Percentiles rank a stretch among this genome's conserved stretches.
These are phyloP conservation scores for Chlamydomonas sphaeroides DNA, from an alignment of 139 green algal genomes.

Conservation along the genomic window DNA sequence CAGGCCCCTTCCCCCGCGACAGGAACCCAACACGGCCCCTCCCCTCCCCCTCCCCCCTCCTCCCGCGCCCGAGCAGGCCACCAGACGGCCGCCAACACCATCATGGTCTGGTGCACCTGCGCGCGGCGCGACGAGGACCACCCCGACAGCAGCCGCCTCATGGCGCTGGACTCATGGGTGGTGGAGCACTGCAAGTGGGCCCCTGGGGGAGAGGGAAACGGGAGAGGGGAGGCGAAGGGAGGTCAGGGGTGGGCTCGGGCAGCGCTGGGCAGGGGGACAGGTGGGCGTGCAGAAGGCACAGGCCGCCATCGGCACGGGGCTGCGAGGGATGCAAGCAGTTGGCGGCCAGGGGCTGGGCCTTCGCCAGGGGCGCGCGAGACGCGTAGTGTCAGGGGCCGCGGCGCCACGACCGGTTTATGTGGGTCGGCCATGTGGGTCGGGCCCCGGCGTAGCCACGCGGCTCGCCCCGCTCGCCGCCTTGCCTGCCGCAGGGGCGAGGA, in stretches of 20 bases:
- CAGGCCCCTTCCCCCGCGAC: too few species aligned
- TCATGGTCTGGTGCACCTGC: slow-evolving; percentile 36
- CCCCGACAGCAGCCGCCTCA: not conserved
- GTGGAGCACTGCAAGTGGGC: slow-evolving; percentile 28
- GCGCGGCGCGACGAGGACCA: not conserved
- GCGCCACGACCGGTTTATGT: not conserved
- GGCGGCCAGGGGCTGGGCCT: not conserved
- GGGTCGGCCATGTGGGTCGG: not conserved
- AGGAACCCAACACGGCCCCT: too few species aligned
- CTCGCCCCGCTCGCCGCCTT: not conserved
- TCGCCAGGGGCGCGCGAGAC: not conserved
- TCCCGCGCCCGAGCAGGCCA: not conserved
- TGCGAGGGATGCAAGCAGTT: too few species aligned
- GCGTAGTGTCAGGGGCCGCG: not conserved
- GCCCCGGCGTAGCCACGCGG: too few species aligned
- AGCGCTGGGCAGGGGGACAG: too few species aligned
- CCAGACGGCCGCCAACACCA: slow-evolving; percentile 20
- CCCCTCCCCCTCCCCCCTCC: not conserved
- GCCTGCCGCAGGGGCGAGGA: not conserved
- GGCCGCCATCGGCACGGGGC: too few species aligned
- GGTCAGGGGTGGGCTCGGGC: not conserved
- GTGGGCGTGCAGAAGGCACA: too few species aligned
- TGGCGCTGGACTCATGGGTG: slow-evolving; percentile 29
- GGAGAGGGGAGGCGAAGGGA: not conserved
- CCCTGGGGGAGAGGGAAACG: not conserved